Base-by-base conservation (phyloP, 148 eudicot genomes). In the Vaccinium darrowii region DNA sequence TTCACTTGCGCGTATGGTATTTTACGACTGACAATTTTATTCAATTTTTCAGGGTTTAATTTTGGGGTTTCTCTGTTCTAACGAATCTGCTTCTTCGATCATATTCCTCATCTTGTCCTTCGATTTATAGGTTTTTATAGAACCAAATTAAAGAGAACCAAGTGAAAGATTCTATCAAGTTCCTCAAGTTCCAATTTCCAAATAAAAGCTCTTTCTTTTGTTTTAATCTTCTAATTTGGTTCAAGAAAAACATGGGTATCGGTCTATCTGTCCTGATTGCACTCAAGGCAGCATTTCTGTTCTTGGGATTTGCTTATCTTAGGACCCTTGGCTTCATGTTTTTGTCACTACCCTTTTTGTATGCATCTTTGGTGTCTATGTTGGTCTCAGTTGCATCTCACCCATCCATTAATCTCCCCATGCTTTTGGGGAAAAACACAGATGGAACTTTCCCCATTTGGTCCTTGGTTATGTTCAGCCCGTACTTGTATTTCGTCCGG, bases 401-500 rank as follows among this genome's bases (percentile, higher is more conserved):
- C 88, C 98, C 99, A n/a, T 81, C 47, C 0, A 93, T 96, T 57
- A 90, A 96, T 81, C 92, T 96, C 16, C 99, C 99, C 7, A 89
- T 94, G 82, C 89, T 96, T 49, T 83, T 96, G 63, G 97, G 94
- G 0, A 96, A 96, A 57, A 86, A 49, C 82, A 80, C 97, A 54
- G 96, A 94, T 89, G 98, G 99, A 76, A 84, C 67, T 47, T 91
- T 96, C 19, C 96, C 98, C 27, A 86, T 91, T 43, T 94, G 94
- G 98, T 88, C 98, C 27, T 51, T 81, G n/a, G 36, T 93, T 33
- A 90, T 94, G 84, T 95, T 94, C 84, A 85, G 93, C 80, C 98
- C 98, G 1, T 94, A 89, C 83, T 84, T 95, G 79, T 88, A 77
- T 81, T 93, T 95, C 80, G 98, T 93, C 4, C 88, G 96, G 27